A percentile compares a stretch with the other conserved stretches of the same genome.
Conservation (phyloP, 768 basidiomycete species). For the Rhodotorula sphaerocarpa region DNA sequence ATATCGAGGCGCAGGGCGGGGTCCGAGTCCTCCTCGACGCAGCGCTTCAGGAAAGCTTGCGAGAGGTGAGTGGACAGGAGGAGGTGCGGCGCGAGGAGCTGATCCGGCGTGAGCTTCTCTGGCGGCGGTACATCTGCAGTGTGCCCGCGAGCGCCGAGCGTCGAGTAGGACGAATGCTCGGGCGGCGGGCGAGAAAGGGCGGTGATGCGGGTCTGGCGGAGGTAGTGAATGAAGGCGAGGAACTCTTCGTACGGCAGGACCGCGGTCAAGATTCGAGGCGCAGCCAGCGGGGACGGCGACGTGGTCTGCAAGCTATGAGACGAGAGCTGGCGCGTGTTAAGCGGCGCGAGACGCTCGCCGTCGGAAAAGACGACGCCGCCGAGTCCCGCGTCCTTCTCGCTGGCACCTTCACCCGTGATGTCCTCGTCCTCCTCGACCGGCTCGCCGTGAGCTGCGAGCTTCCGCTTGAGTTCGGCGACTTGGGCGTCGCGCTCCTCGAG, state of each 20-base stretch:
- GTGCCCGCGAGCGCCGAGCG: slow-evolving; percentile 13
- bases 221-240: slow-evolving; percentile 36
- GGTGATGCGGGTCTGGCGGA: slow-evolving; percentile 30
- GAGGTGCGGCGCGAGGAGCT: slow-evolving; percentile 35
- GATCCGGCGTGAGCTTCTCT: slow-evolving; percentile 8
- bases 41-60: slow-evolving; percentile 40
- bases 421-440: slow-evolving; percentile 15
- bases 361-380: slow-evolving; percentile 31
- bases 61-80: slow-evolving; percentile 36
- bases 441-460: slow-evolving; percentile 15
- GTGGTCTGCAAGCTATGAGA: not conserved
- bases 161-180: slow-evolving; percentile 3
- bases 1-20: slow-evolving; percentile 84
- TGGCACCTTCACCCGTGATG: not conserved
- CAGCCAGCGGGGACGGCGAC: slow-evolving; percentile 17
- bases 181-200: slow-evolving; percentile 27
- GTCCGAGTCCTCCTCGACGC: slow-evolving; percentile 54
- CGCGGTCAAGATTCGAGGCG: slow-evolving; percentile 35
- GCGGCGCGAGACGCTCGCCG: slow-evolving; percentile 21
- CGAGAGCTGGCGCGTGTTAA: not conserved
- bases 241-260: slow-evolving; percentile 40
- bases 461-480: slow-evolving; percentile 14
- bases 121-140: not conserved
- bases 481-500: slow-evolving; percentile 31
- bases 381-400: slow-evolving; percentile 5